A percentile compares a stretch with the other conserved stretches of the same genome.
Evolutionary conservation across 108 stramenopile species (phyloP).

Genomic region (Fragilariopsis cylindrus): DNA sequence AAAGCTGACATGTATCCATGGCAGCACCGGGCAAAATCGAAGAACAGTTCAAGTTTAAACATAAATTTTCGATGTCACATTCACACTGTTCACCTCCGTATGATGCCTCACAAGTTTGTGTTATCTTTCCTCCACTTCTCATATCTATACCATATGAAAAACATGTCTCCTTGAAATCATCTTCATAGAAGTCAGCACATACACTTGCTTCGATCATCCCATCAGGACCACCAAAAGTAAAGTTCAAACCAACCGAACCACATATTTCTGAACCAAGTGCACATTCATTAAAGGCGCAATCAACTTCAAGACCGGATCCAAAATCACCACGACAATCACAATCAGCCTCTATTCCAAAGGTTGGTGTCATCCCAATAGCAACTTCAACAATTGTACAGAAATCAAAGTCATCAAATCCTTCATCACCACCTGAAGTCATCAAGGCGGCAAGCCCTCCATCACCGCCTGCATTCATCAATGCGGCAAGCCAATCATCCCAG

Average conservation of each 20-base stretch:
- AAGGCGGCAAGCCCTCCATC: constrained; percentile 8
- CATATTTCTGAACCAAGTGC: constrained; percentile 11
- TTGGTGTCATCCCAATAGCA: constrained; percentile 28
- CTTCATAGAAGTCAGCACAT: constrained; percentile 18
- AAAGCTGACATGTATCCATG: constrained; percentile 32
- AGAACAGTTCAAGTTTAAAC: constrained; percentile 28
- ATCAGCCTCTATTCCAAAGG: constrained; percentile 28
- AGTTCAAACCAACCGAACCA: constrained; percentile 16
- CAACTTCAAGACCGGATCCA: constrained; percentile 5
- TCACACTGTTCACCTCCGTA: constrained; percentile 29
- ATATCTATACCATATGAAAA: constrained; percentile 26
- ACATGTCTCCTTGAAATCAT: constrained; percentile 24
- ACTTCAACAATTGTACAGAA: constrained; percentile 29
- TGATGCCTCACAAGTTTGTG: constrained; percentile 25
- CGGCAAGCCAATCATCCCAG: constrained; percentile 12
- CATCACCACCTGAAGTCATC: not conserved
- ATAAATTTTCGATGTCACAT: constrained; percentile 24
- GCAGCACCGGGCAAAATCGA: constrained; percentile 26
- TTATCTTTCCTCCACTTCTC: not conserved
- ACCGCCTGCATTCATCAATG: not conserved
- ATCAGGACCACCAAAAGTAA: constrained; percentile 10
- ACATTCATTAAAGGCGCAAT: constrained; percentile 20
- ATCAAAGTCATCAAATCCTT: not conserved
- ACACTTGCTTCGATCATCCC: constrained; percentile 3
- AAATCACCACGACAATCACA: constrained; percentile 23